phyloP scores from a whole-genome alignment of 1,284 basidiomycete genomes.

The Irpex sp. region DNA sequence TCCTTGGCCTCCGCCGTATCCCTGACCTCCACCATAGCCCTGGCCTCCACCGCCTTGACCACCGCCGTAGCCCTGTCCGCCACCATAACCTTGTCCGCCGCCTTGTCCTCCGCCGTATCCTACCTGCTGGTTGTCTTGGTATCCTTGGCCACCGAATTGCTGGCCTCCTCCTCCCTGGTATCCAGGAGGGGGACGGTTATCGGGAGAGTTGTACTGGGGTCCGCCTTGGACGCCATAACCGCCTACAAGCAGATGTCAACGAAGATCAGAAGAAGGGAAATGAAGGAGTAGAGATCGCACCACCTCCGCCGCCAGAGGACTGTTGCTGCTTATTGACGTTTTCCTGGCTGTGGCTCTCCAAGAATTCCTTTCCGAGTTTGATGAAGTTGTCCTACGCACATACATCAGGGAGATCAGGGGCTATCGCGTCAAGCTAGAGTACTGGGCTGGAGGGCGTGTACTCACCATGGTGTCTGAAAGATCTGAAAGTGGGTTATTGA shows the following conservation, averaged over 20 bases:
- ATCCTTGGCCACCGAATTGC: not conserved
- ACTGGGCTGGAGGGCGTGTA: not conserved
- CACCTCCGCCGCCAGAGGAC: slow-evolving; percentile 6
- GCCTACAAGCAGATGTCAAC: slow-evolving; percentile 3
- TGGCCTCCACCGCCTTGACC: slow-evolving; percentile 2
- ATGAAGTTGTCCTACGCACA: slow-evolving; percentile 54
- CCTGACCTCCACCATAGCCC: slow-evolving; percentile 5
- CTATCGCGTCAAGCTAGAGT: not conserved
- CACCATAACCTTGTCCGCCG: not conserved
- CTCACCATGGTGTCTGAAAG: slow-evolving; percentile 1
- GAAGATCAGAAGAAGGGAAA: not conserved
- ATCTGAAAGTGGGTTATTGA: not conserved
- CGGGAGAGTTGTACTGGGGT: not conserved
- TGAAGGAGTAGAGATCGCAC: not conserved
- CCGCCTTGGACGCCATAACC: slow-evolving; percentile 2
- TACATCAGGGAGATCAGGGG: not conserved
- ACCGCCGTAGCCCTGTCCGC: not conserved
- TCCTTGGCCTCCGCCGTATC: not conserved
- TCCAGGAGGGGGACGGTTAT: not conserved
- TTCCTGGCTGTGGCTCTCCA: slow-evolving; percentile 39
- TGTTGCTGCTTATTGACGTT: slow-evolving; percentile 8
- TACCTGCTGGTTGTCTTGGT: not conserved
- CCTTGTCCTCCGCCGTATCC: not conserved
- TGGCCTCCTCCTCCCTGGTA: not conserved
- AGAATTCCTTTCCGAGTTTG: slow-evolving; percentile 64